Evolutionary conservation across 2,329 filamentous ascomycete genomes (phyloP), one percentile per base, ranked within the genome.

Genomic region (Myriosclerotinia scirpicola): DNA sequence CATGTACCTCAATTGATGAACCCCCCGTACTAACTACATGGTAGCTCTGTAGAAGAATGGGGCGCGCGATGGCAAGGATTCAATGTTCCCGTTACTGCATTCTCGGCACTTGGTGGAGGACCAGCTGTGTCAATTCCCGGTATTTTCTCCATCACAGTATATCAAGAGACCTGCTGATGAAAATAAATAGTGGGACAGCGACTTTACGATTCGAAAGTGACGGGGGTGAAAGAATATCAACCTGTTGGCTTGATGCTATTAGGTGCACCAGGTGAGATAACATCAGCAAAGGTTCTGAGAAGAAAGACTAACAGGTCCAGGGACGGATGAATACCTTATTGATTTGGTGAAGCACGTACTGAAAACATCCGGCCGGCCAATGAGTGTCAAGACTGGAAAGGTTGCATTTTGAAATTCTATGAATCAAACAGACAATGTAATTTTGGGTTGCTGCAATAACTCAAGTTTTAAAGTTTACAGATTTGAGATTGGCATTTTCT

Each of bases 1-100:
- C 0, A 5, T 3, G 3, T 50, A 22, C 7, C n/a, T 17, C 12
- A 22, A 4, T 26, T 14, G 0, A 3, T 40, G 1, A 22, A 8
- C 1, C 9, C 3, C 17, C 7, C 26, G 3, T 53, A 6, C 26
- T 52, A 36, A 56, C 9, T 3, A 3, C 2, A 4, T 11, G 12
- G 1, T 38, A 54, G 30, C 22, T 56, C 65, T 4, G n/a, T 67
- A 3, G 64, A 69, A 34, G 62, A 71, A 54, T 54, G 50, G 4
- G 67, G 68, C 2, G 59, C 63, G n/a, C 61, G 26, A 11, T 72
- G 70, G 71, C 71, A 73, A 61, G 71, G 71, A 7, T 72, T 66
- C n/a, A 67, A 70, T 5, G 53, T 71, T 36, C 62, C 65, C 1
- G 63, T 67, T 14, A 70, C 69, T 15, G 65, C 67, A 15, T 69